Conservation (phyloP, 2,329 filamentous ascomycete species). For the Pseudopyrenochaeta lycopersici region DNA sequence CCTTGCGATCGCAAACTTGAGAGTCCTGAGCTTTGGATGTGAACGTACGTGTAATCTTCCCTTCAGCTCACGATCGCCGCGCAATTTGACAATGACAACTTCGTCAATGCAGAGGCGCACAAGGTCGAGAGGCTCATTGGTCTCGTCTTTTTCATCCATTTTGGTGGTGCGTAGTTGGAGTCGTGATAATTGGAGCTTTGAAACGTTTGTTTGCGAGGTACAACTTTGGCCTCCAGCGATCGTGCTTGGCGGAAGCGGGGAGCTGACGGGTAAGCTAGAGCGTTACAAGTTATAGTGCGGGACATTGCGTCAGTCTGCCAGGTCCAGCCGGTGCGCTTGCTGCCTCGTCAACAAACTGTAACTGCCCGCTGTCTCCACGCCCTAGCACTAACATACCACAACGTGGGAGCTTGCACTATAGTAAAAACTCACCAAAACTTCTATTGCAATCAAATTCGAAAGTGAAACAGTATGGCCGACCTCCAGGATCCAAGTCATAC, state of each 20-base stretch:
- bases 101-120: constrained; percentile 95
- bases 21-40: constrained; percentile 1
- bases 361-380: neutral
- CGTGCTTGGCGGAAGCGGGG: constrained; percentile 23
- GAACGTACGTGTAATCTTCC: constrained; percentile 84
- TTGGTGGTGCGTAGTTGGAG: constrained; percentile 25
- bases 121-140: constrained; percentile 90
- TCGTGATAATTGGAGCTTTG: constrained; percentile 16
- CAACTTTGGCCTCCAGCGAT: constrained; percentile 27
- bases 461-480: constrained; percentile 37
- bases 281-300: constrained; percentile 3
- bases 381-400: neutral
- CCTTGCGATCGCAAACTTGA: neutral
- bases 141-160: constrained; percentile 87
- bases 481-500: constrained; percentile 29
- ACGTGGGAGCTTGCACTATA: constrained; percentile 4
- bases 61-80: constrained; percentile 94
- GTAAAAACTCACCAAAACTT: neutral
- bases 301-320: constrained; percentile 24
- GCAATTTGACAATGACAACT: constrained; percentile 94
- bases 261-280: constrained; percentile 6
- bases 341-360: constrained; percentile 4
- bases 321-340: too few species aligned
- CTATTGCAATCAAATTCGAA: neutral
- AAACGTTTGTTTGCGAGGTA: constrained; percentile 9